These are phyloP conservation scores for Tylopilus intermedius DNA, from an alignment of 768 basidiomycete genomes.

Conservation along the genomic window DNA sequence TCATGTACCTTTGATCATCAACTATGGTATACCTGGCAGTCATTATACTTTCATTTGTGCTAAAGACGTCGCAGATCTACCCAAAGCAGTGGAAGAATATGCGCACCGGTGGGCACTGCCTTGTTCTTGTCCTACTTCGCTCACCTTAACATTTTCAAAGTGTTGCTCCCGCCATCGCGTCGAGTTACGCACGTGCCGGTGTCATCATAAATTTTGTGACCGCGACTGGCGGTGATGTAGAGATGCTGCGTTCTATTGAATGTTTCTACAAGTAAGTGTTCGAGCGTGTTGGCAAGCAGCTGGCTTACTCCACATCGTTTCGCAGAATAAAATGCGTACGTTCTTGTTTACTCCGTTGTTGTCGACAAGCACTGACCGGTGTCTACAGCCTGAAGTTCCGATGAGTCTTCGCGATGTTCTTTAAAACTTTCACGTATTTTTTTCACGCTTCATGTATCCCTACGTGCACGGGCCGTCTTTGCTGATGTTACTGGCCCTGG, in stretches of 20 bases:
- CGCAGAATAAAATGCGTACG: slow-evolving; percentile 85
- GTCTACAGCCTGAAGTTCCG: slow-evolving; percentile 78
- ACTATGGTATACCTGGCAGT: slow-evolving; percentile 61
- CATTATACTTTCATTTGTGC: not conserved
- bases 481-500: slow-evolving; percentile 29
- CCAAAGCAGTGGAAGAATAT: slow-evolving; percentile 96
- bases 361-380: slow-evolving; percentile 18
- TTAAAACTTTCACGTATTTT: slow-evolving; percentile 49
- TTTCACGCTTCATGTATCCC: slow-evolving; percentile 72
- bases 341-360: slow-evolving; percentile 8
- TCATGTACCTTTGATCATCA: slow-evolving; percentile 90
- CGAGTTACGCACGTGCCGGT: slow-evolving; percentile 78
- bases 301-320: slow-evolving; percentile 14
- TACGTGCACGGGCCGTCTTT: slow-evolving; percentile 49
- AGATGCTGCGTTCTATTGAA: slow-evolving; percentile 97
- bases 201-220: slow-evolving; percentile 96
- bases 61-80: slow-evolving; percentile 55
- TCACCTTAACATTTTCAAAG: slow-evolving; percentile 34
- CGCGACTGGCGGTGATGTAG: slow-evolving; percentile 95
- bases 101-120: slow-evolving; percentile 69
- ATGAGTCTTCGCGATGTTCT: slow-evolving; percentile 86
- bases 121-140: not conserved
- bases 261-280: slow-evolving; percentile 88
- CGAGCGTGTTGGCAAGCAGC: not conserved
- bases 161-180: slow-evolving; percentile 83